Evolutionary conservation across 2,329 filamentous ascomycete genomes (phyloP).

Genomic region (Beauveria brongniartii): DNA sequence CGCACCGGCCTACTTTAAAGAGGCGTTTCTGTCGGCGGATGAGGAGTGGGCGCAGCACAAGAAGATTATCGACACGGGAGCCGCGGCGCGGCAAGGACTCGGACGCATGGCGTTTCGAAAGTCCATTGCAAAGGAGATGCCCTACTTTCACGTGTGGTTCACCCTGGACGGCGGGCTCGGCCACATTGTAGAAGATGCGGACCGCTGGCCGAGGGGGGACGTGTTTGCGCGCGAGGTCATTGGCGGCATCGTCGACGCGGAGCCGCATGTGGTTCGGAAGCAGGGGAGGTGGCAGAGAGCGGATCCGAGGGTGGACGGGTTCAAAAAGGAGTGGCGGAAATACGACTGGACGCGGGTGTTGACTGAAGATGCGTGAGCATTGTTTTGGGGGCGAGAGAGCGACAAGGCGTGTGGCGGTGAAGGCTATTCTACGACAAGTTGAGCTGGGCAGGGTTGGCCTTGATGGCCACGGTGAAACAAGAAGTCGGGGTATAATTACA

Average conservation of each 20-base stretch:
- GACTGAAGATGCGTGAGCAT: slow-evolving; percentile 22
- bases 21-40: slow-evolving; percentile 81
- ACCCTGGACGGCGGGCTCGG: slow-evolving; percentile 83
- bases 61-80: slow-evolving; percentile 84
- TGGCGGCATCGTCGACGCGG: slow-evolving; percentile 83
- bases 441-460: too few species aligned
- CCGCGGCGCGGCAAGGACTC: slow-evolving; percentile 47
- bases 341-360: slow-evolving; percentile 77
- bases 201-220: slow-evolving; percentile 82
- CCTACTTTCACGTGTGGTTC: slow-evolving; percentile 98
- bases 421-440: not conserved
- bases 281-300: slow-evolving; percentile 77
- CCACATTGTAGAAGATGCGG: slow-evolving; percentile 81
- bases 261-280: slow-evolving; percentile 75
- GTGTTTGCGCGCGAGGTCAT: slow-evolving; percentile 87
- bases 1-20: slow-evolving; percentile 88
- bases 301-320: slow-evolving; percentile 64
- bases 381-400: not conserved
- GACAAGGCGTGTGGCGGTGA: not conserved
- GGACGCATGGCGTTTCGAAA: slow-evolving; percentile 77
- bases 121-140: slow-evolving; percentile 87
- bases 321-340: slow-evolving; percentile 78
- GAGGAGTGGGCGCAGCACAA: slow-evolving; percentile 95
- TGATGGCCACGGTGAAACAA: too few species aligned
- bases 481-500: not conserved